phyloP scores from a whole-genome alignment of 1,284 basidiomycete species.

The Ceratobasidium sp. region DNA sequence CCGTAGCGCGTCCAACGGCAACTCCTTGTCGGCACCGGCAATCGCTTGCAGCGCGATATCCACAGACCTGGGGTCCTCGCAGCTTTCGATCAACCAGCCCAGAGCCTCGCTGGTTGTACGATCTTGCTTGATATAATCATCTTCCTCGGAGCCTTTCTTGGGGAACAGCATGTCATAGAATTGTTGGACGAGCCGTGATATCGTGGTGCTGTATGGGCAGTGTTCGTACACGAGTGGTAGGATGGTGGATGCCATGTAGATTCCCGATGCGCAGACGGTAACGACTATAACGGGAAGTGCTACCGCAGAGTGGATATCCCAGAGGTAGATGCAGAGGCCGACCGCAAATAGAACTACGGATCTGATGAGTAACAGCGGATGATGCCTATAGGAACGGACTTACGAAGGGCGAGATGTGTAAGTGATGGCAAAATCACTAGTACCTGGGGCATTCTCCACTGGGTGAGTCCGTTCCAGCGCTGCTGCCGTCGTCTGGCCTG shows the following conservation, averaged over 20 bases:
- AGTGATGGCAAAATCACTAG: not conserved
- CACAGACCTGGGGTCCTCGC: conserved; percentile 15
- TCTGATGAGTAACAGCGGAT: not conserved
- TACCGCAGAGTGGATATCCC: not conserved
- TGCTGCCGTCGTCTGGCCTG: not conserved
- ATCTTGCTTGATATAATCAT: not conserved
- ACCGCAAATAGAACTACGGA: not conserved
- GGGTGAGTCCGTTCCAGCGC: not conserved
- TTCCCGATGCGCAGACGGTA: not conserved
- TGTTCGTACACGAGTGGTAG: too few species aligned
- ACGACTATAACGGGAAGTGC: not conserved
- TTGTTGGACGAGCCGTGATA: too few species aligned
- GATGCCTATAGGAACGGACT: not conserved
- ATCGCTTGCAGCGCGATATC: conserved; percentile 5
- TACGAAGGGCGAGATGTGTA: not conserved
- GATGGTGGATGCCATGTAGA: not conserved
- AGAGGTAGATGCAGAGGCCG: conserved; percentile 6
- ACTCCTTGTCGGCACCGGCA: not conserved
- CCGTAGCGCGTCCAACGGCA: not conserved
- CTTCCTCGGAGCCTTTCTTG: not conserved
- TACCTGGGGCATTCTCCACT: conserved; percentile 1
- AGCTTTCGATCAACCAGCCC: conserved; percentile 8
- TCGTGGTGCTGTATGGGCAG: conserved; percentile 31
- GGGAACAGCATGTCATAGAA: not conserved
- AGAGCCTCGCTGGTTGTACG: not conserved